Base-by-base conservation (phyloP, 768 basidiomycete genomes). In the Phlegmacium glaucopus region DNA sequence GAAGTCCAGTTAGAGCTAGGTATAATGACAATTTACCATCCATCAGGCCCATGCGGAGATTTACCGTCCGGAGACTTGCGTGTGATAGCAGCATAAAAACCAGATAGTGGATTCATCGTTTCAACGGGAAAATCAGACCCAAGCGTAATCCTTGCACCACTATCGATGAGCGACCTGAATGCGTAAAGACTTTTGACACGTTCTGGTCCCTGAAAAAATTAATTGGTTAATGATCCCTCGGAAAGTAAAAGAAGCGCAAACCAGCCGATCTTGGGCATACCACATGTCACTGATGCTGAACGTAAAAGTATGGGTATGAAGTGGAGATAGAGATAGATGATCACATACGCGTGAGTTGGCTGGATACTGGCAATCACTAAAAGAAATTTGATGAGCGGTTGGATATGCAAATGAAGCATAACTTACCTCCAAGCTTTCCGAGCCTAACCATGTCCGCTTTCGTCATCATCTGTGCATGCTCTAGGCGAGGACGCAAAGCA, bases 121-220 rank as follows among this genome's bases (percentile, higher is more conserved):
- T 94, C 94, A 27, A 97, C 90, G 1, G 94, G 94, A 53, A 88
- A 90, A 67, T 95, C 93, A 4, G 90, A 90, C 11, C 94, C 93
- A 17, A 95, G 66, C 2, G 87, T 80, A 45, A 94, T 82, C 47
- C 78, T 68, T 45, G 82, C 81, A 40, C 82, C 82, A 47, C 74
- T 76, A 56, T 84, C 75, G 28, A 86, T 59, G 25, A 88, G 71
- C 37, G 84, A 79, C 15, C 83, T 81, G 76, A 94, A 96, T 0
- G 94, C 91, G 58, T 96, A 96, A 4, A 94, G 76, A 8, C 79
- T 77, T 59, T 88, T 89, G 40, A 95, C 81, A 37, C 94, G 80
- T 53, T 92, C 85, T 12, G 85, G 79, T 6, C 94, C 92, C 89
- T 85, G 54, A 27, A 42, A 41, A 17, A 36, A 29, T 47, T 49